Conservation (phyloP, 2,329 filamentous ascomycete genomes). For the Thielaviopsis musarum region DNA sequence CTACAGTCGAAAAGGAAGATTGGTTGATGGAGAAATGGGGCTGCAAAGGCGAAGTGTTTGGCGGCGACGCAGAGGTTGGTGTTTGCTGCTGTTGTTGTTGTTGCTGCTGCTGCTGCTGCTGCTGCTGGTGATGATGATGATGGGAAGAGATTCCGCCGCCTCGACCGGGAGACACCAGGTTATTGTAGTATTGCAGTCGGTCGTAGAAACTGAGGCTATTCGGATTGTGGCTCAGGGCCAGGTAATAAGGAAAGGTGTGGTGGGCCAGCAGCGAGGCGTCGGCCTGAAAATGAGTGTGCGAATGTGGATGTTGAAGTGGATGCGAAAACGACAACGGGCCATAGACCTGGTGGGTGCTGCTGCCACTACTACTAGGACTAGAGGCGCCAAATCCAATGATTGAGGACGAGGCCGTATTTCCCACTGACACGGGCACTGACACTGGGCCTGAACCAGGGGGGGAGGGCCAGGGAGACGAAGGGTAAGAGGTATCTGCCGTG, state of each 20-base stretch:
- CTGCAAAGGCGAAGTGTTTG: not conserved
- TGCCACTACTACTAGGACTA: not conserved
- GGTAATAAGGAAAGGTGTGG: slow-evolving; percentile 38
- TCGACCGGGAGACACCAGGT: slow-evolving; percentile 41
- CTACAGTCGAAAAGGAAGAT: not conserved
- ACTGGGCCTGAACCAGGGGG: slow-evolving; percentile 13
- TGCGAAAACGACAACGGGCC: not conserved
- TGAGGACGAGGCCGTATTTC: slow-evolving; percentile 1
- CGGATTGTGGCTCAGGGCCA: slow-evolving; percentile 35
- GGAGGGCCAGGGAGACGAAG: slow-evolving; percentile 24
- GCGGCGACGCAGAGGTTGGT: not conserved
- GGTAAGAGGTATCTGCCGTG: slow-evolving; percentile 31
- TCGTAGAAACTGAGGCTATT: slow-evolving; percentile 43
- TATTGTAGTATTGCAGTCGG: slow-evolving; percentile 48
- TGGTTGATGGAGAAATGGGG: not conserved
- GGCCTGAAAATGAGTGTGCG: slow-evolving; percentile 9
- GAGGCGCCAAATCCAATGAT: slow-evolving; percentile 4
- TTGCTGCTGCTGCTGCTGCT: slow-evolving; percentile 18
- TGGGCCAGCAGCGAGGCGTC: slow-evolving; percentile 23
- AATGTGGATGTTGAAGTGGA: not conserved
- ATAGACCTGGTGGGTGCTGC: slow-evolving; percentile 2
- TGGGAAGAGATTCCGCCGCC: slow-evolving; percentile 33
- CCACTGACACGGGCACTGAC: slow-evolving; percentile 3
- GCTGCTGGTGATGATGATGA: slow-evolving; percentile 17
- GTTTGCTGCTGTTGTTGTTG: slow-evolving; percentile 20